A percentile compares a stretch with the other conserved stretches of the same genome.
These are phyloP conservation scores for Rutstroemia sp. DNA, from an alignment of 2,329 filamentous ascomycete species.

Conservation along the genomic window DNA sequence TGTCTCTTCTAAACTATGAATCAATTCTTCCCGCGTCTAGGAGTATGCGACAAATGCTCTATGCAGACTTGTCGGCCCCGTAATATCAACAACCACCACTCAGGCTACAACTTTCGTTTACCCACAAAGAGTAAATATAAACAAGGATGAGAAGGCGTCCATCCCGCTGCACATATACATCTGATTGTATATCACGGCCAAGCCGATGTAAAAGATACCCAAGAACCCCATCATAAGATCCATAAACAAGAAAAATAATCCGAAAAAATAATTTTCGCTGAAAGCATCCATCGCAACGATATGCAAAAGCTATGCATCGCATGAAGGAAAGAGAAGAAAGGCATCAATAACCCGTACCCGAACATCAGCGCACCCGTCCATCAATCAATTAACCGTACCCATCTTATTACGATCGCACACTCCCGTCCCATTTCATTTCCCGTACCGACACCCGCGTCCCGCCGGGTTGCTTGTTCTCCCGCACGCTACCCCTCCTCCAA, in stretches of 20 bases:
- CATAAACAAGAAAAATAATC: constrained; percentile 4
- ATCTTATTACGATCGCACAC: constrained; percentile 3
- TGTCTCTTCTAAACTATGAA: background rate
- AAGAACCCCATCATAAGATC: constrained; percentile 3
- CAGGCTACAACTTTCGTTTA: background rate
- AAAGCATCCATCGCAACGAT: constrained; percentile 1
- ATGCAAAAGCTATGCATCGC: constrained; percentile 2
- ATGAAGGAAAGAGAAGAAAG: background rate
- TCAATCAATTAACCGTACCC: background rate
- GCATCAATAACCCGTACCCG: background rate
- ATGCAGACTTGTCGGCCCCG: background rate
- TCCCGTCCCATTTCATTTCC: constrained; percentile 9
- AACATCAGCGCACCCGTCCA: background rate
- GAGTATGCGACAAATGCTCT: background rate
- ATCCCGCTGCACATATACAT: background rate
- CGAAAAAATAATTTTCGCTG: background rate
- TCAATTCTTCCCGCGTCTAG: background rate
- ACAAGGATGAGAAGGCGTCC: background rate
- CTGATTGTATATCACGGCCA: background rate
- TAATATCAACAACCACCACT: background rate
- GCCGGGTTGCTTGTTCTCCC: background rate
- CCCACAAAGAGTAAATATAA: background rate
- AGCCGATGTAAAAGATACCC: background rate
- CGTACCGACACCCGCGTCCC: constrained; percentile 2
- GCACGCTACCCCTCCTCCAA: constrained; percentile 5